Conservation (phyloP, 2,329 filamentous ascomycete genomes). For the Gyromitra esculenta region DNA sequence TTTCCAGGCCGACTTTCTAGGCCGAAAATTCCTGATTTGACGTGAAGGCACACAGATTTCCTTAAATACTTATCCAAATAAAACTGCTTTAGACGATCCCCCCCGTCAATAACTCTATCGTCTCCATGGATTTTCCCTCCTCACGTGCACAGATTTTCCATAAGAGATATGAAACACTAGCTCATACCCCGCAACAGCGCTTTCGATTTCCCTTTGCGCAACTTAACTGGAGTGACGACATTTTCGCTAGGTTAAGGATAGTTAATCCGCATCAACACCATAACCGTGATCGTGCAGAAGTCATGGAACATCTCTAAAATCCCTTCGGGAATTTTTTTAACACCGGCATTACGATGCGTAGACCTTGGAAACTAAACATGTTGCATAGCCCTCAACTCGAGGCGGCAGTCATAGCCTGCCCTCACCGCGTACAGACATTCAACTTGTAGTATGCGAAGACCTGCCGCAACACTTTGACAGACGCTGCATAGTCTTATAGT, state of each 20-base stretch:
- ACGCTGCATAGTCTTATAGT: conserved; percentile 66
- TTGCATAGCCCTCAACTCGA: conserved; percentile 64
- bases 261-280: conserved; percentile 27
- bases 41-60: conserved; percentile 58
- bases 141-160: conserved; percentile 25
- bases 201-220: conserved; percentile 34
- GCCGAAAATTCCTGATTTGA: conserved; percentile 60
- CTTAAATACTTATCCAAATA: conserved; percentile 60
- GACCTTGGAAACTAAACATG: conserved; percentile 25
- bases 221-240: conserved; percentile 22
- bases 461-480: conserved; percentile 70
- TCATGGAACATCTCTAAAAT: conserved; percentile 33
- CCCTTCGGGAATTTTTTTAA: conserved; percentile 5
- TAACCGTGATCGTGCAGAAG: conserved; percentile 40
- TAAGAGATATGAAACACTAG: conserved; percentile 23
- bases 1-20: conserved; percentile 57
- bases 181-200: conserved; percentile 40
- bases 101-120: conserved; percentile 60
- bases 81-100: conserved; percentile 60
- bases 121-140: conserved; percentile 58
- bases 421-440: conserved; percentile 69
- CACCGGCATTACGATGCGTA: neutral
- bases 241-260: conserved; percentile 35
- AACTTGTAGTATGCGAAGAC: conserved; percentile 67
- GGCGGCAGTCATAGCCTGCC: conserved; percentile 66